Base-by-base conservation (phyloP, 225 moss, liverwort and hornwort species). In the Sphagnum contortum region DNA sequence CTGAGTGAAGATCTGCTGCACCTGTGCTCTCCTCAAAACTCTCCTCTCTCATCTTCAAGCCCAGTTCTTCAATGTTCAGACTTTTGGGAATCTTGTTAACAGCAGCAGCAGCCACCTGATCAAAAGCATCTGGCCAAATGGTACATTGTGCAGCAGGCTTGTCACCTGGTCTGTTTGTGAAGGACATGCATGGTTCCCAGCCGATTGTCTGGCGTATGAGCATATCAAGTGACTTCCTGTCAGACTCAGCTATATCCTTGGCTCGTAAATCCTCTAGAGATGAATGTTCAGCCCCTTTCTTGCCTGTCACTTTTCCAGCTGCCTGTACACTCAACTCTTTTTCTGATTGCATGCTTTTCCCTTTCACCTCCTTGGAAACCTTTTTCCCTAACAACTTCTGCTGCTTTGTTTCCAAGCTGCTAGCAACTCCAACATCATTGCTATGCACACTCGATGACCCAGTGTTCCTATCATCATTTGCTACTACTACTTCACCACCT, bases 181-280 rank as follows among this genome's bases (percentile, higher is more conserved):
- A 80, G 0, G 86, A 90, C 78, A 88, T 77, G 54, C 81, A 90
- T 0, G 79, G 70, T 64, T 96, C 69, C 0, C 77, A 49, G 54
- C 73, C 77, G 29, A 88, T 85, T 58, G 88, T 85, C 69, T 92
- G 81, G 66, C 71, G 60, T 2, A 92, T 86, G 62, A 92, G 83
- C 47, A 70, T 85, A 29, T 92, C 78, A 9, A 92, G 69, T 50
- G 92, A 87, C 74, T 88, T 88, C 9, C 59, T 83, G 45, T 89
- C 56, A 46, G 61, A 77, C n/a, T 88, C 83, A 50, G 72, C 78
- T 56, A 88, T 77, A 60, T 88, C 78, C 4, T 85, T 85, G 4
- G 78, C 73, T 60, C 59, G 64, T n/a, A 76, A 70, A 6, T 64
- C 83, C 64, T 92, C 83, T 4, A 80, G 10, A 0, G 74, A 63